Base-by-base conservation (phyloP, 176 grass and related monocot genomes). In the Olyra latifolia region DNA sequence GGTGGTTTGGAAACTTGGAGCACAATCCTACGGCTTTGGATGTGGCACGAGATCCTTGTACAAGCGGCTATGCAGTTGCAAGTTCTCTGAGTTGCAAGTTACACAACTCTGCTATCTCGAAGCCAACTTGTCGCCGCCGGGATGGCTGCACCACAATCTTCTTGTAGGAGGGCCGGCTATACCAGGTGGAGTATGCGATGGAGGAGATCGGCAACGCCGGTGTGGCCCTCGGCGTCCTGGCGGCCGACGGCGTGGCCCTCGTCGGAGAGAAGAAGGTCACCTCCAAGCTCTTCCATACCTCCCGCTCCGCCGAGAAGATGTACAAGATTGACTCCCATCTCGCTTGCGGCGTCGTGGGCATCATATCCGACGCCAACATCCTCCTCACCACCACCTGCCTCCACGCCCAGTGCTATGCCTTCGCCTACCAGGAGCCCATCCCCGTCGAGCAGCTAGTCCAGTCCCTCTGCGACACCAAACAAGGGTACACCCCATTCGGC, bases 131-230 rank as follows among this genome's bases (percentile, higher is more conserved):
- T 69, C 77, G 35, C 59, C 85, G 86, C 50, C 82, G 72, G 41
- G 48, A 97, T 97, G 93, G 93, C 91, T 88, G 93, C 27, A 97
- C 93, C 19, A 93, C 93, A 71, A 97, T 97, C 83, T 97, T 97
- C 93, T 97, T 91, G 39, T 91, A 91, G 74, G 93, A 97, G 72
- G 93, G 93, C 9, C 88, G 93, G 4, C 83, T 97, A 3, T 97
- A 97, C 91, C 93, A 97, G 88, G 93, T 97, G 86, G 93, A 97
- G 86, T 97, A 97, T 76, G 93, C 93, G 61, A 97, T 97, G 93
- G 93, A 97, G 91, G 93, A 91, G 59, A 97, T 97, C 25, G 86
- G 93, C 22, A 97, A 97, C 79, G 93, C 93, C n/a, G 93, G 93
- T 14, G 93, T 91, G 17, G 93, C 93, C 9, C 91, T 97, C 42